Evolutionary conservation across 345 rosid genomes (phyloP), one percentile per base, ranked within the genome.

Genomic region (Gossypium longicalyx): DNA sequence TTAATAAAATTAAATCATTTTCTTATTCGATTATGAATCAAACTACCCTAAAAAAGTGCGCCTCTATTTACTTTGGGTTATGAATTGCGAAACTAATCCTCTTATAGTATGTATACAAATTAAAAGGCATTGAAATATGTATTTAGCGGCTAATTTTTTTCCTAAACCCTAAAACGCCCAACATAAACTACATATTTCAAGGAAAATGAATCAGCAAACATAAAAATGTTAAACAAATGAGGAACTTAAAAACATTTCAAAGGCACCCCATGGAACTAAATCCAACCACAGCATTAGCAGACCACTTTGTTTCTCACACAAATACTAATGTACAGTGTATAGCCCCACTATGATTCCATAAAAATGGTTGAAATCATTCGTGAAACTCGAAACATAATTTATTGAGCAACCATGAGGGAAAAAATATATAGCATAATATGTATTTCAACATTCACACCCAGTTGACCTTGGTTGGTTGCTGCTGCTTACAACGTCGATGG

Each of bases 401-500:
- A 76, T 72, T 73, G 73, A 1, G 27, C 64, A 58, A n/a, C 44
- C 9, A n/a, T 11, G 12, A 27, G 41, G 41, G 27, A 52, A 81
- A 17, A 53, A 53, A 56, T 7, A 56, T 70, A 52, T 74, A 15
- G 49, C 54, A 12, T 12, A 53, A 19, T 34, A 34, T 34, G 53
- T 71, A 20, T 66, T 45, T 79, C 77, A 88, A 78, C 91, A 88
- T 63, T 86, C 89, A 43, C 91, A 87, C 34, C 91, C 88, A 45
- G 82, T 59, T 8, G 89, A 77, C 74, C 87, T 80, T 61, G 74
- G 85, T 71, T 84, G 90, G 74, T 34, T 34, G 29, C 83, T 83
- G 82, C 80, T 84, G 60, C 77, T 78, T 27, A 71, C 91, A 1
- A 87, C 91, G 66, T 87, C 91, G 49, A 87, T 86, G 70, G 91